Base-by-base conservation (phyloP, 2,329 filamentous ascomycete species). In the Gliomastix tumulicola region DNA sequence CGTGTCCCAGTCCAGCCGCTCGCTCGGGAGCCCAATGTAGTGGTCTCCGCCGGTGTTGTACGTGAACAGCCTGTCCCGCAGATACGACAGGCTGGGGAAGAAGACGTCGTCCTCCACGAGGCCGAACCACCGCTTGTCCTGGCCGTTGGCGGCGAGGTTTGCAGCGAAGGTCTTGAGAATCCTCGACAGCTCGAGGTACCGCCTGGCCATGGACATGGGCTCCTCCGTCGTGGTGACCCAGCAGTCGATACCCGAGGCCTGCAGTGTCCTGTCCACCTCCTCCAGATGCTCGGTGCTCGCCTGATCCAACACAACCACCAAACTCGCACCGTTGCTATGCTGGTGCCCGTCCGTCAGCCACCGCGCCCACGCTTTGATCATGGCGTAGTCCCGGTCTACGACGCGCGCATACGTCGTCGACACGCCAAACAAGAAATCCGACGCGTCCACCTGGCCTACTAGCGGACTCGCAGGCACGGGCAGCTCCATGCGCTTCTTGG, bases 41-140 rank as follows among this genome's bases (percentile, higher is more conserved):
- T 63, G 40, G 32, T 59, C 50, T 7, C 55, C 41, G 7, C 42
- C 44, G 1, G 55, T 41, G 32, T 60, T 52, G 38, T 61, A 62
- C 1, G 47, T 37, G n/a, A 49, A 50, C 4, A 71, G 55, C 6
- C 54, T 56, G 19, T 55, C 45, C 4, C 65, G 47, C 8, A 71
- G 57, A 30, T 56, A 51, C 1, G 52, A 48, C 21, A 69, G 45
- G 25, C 60, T 62, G 1, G 67, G 66, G 32, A 71, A 57, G 45
- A 71, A 71, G 34, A 68, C 51, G 37, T 63, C 59, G 42, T 70
- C 66, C 21, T 71, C 68, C 2, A 71, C 44, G 2, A 71, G 50
- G 2, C 57, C 66, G 25, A 62, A 60, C 53, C 63, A 69, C 30
- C 48, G 53, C 53, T 66, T 67, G 31, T 47, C 43, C 16, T 56